Evolutionary conservation across 805 yeast species (phyloP), one percentile per base, ranked within the genome.

Genomic region (Yamadazyma olivae): DNA sequence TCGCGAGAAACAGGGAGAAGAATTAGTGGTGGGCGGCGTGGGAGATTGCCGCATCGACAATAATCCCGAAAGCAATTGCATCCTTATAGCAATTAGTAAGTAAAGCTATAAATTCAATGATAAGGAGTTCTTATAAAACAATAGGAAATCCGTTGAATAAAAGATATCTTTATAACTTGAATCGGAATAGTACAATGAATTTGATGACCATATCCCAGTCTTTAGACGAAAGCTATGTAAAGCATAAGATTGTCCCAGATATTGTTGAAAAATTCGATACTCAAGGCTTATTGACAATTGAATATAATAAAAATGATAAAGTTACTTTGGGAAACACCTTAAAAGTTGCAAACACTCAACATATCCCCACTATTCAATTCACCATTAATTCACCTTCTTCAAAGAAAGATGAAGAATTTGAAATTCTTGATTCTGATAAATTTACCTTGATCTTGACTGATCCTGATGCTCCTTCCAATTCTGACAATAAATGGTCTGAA

Each of bases 401-500:
- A 7, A 38, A 38, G 13, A 59, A 64, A 36, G 70, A 71, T 28
- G 54, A 59, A 15, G 70, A 67, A 23, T 49, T 70, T 44, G 70
- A 66, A 43, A 61, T 73, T 25, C 51, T 63, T 12, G 48, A 58
- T 17, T 57, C 69, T 17, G 82, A 79, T 45, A 61, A 71, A 33
- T 89, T 83, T 62, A 78, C 93, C 8, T 63, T 90, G 46, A 84
- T 85, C 3, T 48, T 89, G 46, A 90, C 96, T 6, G 96, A 89
- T 59, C 97, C 97, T 1, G 96, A 89, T 66, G 96, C 96, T 6
- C 97, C 97, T 10, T 75, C 89, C 3, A 74, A 79, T 48, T 71
- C 75, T 3, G 96, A 89, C 57, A 78, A 81, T 53, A 86, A 80
- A 55, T 88, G 95, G 95, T 81, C 93, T 3, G 95, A 89, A 59